Conservation (phyloP, 768 basidiomycete genomes). For the Termitomyces sp. region DNA sequence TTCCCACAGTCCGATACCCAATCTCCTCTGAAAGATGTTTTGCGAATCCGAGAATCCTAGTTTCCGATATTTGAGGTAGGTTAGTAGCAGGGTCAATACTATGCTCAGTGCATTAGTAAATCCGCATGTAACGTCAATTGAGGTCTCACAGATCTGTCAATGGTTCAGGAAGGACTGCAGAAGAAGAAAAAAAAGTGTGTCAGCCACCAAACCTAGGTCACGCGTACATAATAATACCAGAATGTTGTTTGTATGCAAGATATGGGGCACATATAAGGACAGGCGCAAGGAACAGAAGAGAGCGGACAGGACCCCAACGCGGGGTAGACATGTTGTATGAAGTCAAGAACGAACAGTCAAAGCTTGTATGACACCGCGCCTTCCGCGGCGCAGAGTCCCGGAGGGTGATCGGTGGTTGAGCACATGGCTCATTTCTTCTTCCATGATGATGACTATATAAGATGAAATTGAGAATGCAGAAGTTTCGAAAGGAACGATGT, state of each 20-base stretch:
- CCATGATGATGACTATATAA: neutral
- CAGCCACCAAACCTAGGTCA: neutral
- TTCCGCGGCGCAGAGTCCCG: neutral
- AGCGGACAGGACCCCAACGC: conserved; percentile 57
- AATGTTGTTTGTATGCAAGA: conserved; percentile 43
- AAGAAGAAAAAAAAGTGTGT: conserved; percentile 3
- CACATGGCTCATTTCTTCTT: neutral
- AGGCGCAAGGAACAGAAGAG: conserved; percentile 48
- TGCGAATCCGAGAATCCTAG: conserved; percentile 56
- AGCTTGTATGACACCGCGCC: conserved; percentile 1
- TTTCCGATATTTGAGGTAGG: conserved; percentile 68
- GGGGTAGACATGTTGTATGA: conserved; percentile 14
- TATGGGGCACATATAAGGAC: conserved; percentile 46
- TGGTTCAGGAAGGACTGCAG: conserved; percentile 52
- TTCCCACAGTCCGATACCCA: conserved; percentile 90
- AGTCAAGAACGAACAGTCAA: conserved; percentile 1
- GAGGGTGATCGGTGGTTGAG: neutral
- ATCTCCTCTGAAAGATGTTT: conserved; percentile 78
- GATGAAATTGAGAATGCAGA: neutral
- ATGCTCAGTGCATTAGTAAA: neutral
- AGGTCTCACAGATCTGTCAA: conserved; percentile 43
- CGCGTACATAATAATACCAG: conserved; percentile 29
- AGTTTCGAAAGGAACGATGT: neutral
- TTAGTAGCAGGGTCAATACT: conserved; percentile 47
- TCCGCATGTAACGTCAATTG: neutral